Conservation (phyloP, 306 rosid genomes). For the Dalbergia oliveri region DNA sequence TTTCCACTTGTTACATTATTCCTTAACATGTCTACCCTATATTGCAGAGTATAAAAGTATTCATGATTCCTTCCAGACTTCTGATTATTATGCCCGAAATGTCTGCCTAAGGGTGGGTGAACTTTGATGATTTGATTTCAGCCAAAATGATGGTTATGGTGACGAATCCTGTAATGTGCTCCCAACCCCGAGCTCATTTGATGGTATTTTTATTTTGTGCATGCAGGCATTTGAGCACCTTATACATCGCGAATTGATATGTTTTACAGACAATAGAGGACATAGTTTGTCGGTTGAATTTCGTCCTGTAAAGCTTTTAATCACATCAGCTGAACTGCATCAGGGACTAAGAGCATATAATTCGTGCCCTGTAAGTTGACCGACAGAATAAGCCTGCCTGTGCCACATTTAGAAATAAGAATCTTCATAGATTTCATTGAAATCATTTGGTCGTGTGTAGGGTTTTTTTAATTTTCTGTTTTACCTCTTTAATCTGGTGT, state of each 20-base stretch:
- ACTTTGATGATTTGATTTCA: slow-evolving; percentile 25
- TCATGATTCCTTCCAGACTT: slow-evolving; percentile 70
- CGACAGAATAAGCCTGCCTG: not conserved
- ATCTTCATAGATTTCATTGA: slow-evolving; percentile 25
- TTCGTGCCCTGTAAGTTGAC: slow-evolving; percentile 82
- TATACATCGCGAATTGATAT: slow-evolving; percentile 71
- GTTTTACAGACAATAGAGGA: slow-evolving; percentile 80
- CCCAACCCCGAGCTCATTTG: slow-evolving; percentile 15
- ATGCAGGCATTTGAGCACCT: slow-evolving; percentile 96
- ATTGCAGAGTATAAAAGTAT: slow-evolving; percentile 80
- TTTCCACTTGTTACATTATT: slow-evolving; percentile 30
- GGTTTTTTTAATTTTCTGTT: slow-evolving; percentile 17
- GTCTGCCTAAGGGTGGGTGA: slow-evolving; percentile 82
- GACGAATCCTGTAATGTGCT: not conserved
- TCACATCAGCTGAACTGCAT: slow-evolving; percentile 69
- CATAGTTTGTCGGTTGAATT: slow-evolving; percentile 73
- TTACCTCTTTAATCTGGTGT: slow-evolving; percentile 1
- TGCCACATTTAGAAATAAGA: slow-evolving; percentile 28
- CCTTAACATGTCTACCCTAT: slow-evolving; percentile 40
- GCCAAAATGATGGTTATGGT: slow-evolving; percentile 33
- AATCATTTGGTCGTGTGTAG: slow-evolving; percentile 22
- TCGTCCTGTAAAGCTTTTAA: slow-evolving; percentile 79
- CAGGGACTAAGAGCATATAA: slow-evolving; percentile 70
- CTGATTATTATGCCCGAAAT: slow-evolving; percentile 68
- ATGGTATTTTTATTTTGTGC: slow-evolving; percentile 22